A percentile compares a stretch with the other conserved stretches of the same genome.
These are phyloP conservation scores for Phaeotremella skinneri DNA, from an alignment of 768 basidiomycete species.

Conservation along the genomic window DNA sequence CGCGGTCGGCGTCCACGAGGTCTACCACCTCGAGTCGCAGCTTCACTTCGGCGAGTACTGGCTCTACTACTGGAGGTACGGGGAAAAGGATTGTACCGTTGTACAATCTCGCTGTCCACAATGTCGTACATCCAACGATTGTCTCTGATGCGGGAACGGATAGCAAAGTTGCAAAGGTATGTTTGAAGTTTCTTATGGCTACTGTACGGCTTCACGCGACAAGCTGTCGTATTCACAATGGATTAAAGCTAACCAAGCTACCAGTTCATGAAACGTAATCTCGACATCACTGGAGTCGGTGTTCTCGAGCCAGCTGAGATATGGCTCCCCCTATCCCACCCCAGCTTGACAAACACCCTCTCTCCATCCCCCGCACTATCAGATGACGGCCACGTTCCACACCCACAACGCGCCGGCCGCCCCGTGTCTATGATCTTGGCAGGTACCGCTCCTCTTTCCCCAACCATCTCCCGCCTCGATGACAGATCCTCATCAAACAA, in stretches of 20 bases:
- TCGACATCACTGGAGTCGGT: constrained; percentile 47
- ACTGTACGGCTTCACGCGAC: no score
- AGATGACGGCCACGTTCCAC: constrained; percentile 12
- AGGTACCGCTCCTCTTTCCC: constrained; percentile 31
- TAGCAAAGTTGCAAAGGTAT: constrained; percentile 49
- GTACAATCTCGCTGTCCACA: constrained; percentile 50
- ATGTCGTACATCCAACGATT: constrained; percentile 48
- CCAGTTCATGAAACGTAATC: constrained; percentile 45
- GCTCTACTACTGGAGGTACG: constrained; percentile 13
- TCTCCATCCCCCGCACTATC: constrained; percentile 4
- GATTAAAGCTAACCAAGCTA: not conserved
- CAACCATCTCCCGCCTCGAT: constrained; percentile 24
- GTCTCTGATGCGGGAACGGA: constrained; percentile 51
- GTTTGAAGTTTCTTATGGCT: no score
- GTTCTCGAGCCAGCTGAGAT: constrained; percentile 46
- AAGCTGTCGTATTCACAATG: not conserved
- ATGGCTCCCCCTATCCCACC: constrained; percentile 22
- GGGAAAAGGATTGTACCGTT: constrained; percentile 47
- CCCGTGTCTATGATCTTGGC: constrained; percentile 33
- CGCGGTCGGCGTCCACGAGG: constrained; percentile 17
- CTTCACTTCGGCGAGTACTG: constrained; percentile 17
- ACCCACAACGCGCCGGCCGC: constrained; percentile 3
- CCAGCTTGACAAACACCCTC: constrained; percentile 8
- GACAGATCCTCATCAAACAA: constrained; percentile 12
- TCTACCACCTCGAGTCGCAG: constrained; percentile 13